phyloP scores from a whole-genome alignment of 2,329 filamentous ascomycete genomes.

The Sarocladium brachiariae region DNA sequence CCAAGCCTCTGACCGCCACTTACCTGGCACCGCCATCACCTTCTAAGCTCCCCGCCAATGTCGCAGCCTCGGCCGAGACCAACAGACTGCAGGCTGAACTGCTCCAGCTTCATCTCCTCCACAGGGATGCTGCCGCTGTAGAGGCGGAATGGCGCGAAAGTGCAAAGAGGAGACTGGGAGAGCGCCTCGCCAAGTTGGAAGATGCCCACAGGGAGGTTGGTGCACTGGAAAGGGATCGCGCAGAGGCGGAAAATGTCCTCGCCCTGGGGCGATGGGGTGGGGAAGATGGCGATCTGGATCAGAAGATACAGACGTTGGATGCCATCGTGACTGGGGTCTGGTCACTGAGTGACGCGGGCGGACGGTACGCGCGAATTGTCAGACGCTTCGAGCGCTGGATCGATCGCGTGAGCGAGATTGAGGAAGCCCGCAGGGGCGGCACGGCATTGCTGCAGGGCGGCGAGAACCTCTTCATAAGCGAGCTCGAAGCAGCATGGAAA shows the following conservation, averaged over 20 bases:
- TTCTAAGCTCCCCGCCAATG: conserved; percentile 53
- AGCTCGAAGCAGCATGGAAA: conserved; percentile 51
- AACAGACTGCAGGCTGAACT: conserved; percentile 56
- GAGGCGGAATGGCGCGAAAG: conserved; percentile 47
- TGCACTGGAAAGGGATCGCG: conserved; percentile 32
- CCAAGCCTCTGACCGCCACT: conserved; percentile 54
- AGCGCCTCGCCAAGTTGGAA: conserved; percentile 35
- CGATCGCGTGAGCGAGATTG: conserved; percentile 37
- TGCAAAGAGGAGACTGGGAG: conserved; percentile 41
- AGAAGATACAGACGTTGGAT: conserved; percentile 52
- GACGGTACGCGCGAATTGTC: conserved; percentile 48
- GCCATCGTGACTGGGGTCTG: conserved; percentile 50
- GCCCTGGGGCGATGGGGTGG: conserved; percentile 45
- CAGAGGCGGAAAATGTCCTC: conserved; percentile 43
- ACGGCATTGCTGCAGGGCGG: conserved; percentile 26
- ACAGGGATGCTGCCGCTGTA: conserved; percentile 43
- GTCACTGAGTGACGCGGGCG: conserved; percentile 47
- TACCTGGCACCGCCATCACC: conserved; percentile 55
- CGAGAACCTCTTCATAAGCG: conserved; percentile 42
- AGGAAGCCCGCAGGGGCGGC: conserved; percentile 34
- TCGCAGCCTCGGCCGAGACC: conserved; percentile 52
- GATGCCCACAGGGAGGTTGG: conserved; percentile 27
- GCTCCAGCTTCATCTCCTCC: conserved; percentile 58
- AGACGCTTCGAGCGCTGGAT: conserved; percentile 56
- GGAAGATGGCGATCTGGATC: conserved; percentile 36